phyloP scores from a whole-genome alignment of 2,329 filamentous ascomycete genomes.

The Tolypocladium sp. region DNA sequence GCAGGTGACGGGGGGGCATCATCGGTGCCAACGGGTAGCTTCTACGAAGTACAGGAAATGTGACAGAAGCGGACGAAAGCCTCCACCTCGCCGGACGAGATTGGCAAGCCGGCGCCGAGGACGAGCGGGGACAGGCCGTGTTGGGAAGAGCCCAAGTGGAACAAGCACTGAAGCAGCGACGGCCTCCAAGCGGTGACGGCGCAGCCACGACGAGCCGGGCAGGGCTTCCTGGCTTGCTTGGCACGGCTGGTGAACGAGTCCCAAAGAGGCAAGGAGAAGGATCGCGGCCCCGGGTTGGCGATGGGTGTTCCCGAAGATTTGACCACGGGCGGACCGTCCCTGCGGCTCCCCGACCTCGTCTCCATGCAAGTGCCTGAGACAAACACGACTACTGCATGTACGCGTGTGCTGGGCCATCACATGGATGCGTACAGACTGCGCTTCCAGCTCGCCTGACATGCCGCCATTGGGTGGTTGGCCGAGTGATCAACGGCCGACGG shows the following conservation, averaged over 20 bases:
- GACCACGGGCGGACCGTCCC: neutral
- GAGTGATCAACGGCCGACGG: slow-evolving; percentile 8
- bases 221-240: neutral
- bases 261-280: neutral
- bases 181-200: neutral
- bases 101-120: neutral
- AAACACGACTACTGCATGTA: neutral
- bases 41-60: neutral
- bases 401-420: neutral
- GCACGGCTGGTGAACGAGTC: neutral
- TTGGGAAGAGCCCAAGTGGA: neutral
- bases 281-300: neutral
- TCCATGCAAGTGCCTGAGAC: slow-evolving; percentile 6
- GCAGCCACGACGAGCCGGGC: neutral
- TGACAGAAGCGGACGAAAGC: neutral
- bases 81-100: neutral
- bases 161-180: neutral
- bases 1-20: neutral
- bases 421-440: slow-evolving; percentile 1
- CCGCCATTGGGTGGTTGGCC: slow-evolving; percentile 6
- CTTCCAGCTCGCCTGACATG: neutral
- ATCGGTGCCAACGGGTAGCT: neutral
- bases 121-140: neutral
- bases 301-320: neutral
- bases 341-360: slow-evolving; percentile 2